Evolutionary conservation across 352 stramenopile genomes (phyloP).

Genomic region (Phytophthora quininea): DNA sequence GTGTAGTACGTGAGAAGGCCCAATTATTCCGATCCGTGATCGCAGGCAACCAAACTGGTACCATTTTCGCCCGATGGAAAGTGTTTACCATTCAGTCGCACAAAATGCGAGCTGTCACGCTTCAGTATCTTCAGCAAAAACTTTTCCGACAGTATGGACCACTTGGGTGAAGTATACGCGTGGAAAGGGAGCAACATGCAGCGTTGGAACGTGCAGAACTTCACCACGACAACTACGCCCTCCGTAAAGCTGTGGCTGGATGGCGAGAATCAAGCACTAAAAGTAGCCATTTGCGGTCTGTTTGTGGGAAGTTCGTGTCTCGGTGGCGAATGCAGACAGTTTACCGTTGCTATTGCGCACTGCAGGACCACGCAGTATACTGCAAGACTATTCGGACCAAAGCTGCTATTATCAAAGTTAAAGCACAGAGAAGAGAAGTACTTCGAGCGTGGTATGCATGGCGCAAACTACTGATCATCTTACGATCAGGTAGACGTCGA

Average conservation of each 20-base stretch:
- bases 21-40: constrained; percentile 30
- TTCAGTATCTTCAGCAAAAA: constrained; percentile 31
- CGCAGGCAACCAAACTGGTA: constrained; percentile 11
- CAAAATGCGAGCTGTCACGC: constrained; percentile 28
- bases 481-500: constrained; percentile 19
- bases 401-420: constrained; percentile 10
- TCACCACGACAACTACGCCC: constrained; percentile 7
- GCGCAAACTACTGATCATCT: constrained; percentile 45
- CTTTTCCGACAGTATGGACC: constrained; percentile 31
- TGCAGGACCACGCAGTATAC: constrained; percentile 10
- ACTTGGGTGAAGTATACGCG: constrained; percentile 27
- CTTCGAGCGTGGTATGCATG: constrained; percentile 42
- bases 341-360: constrained; percentile 43
- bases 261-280: constrained; percentile 25
- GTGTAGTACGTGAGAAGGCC: constrained; percentile 14
- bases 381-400: constrained; percentile 9
- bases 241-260: constrained; percentile 10
- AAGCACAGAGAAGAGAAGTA: constrained; percentile 5
- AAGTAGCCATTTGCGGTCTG: constrained; percentile 17
- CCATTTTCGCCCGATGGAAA: constrained; percentile 37
- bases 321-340: constrained; percentile 47
- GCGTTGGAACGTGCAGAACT: constrained; percentile 13
- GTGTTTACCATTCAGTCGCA: constrained; percentile 13
- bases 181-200: background rate
- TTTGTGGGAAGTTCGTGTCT: constrained; percentile 32